Base-by-base conservation (phyloP, 495 filamentous ascomycete species). In the Antarctomyces pellizariae region DNA sequence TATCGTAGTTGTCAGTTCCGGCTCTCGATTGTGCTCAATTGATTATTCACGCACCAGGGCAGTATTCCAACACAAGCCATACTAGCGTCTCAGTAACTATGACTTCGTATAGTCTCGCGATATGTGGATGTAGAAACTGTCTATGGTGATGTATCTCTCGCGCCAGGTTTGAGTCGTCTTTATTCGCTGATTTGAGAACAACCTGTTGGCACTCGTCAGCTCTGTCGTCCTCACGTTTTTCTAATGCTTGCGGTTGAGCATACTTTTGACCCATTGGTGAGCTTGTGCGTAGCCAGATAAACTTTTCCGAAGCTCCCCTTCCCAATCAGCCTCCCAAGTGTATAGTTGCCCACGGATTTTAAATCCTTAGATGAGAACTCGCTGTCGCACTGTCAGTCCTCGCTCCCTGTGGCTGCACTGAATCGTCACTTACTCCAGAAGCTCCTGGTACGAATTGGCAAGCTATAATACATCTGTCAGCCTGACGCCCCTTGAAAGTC, bases 241-340 rank as follows among this genome's bases (percentile, higher is more conserved):
- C n/a, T n/a, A n/a, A n/a, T n/a, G n/a, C n/a, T n/a, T 26, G 12
- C 7, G 24, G 7, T 8, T 26, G 18, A 9, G 39, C 62, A 30
- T 57, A 91, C 86, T 67, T 95, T 95, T 30, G 82, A 92, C 42
- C 80, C 83, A 69, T 93, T 93, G 37, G 78, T 95, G 48, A 97
- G 78, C 47, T 92, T 93, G 50, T 97, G 86, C 13, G 73, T 71
- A 30, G 89, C 86, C 35, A 97, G 63, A 46, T 95, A 97, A 31
- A 95, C 86, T 54, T 93, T 95, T 37, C 86, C 86, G 52, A 95
- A 97, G 25, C 79, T 90, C 18, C 86, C 86, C 45, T 95, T 95
- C 27, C 86, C 86, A 43, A 97, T 92, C 25, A 97, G 56, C 28
- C 71, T 67, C 18, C 84, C 86, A 10, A 95, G 56, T 17, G 73